Percentiles rank a stretch among this genome's conserved stretches.
phyloP scores from a whole-genome alignment of 345 rosid genomes.

The Aquilaria sinensis region DNA sequence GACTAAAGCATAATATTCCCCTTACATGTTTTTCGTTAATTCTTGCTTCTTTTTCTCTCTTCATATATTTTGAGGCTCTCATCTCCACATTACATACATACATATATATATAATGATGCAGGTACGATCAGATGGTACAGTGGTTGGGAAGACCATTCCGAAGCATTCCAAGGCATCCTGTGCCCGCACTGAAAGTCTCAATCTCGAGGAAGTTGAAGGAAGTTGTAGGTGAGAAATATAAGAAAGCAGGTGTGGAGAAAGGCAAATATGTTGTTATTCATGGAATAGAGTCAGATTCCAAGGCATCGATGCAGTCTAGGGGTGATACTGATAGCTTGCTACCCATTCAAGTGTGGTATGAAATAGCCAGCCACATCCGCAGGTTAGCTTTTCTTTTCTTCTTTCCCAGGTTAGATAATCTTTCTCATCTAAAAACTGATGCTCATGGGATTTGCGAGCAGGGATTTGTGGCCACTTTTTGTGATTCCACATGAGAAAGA shows the following conservation, averaged over 20 bases:
- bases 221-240: slow-evolving; percentile 63
- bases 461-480: slow-evolving; percentile 62
- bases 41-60: too few relatives aligned
- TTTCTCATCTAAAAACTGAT: background rate
- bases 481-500: slow-evolving; percentile 95
- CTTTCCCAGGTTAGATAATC: background rate
- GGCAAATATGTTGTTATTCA: slow-evolving; percentile 86
- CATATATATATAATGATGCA: slow-evolving; percentile 18
- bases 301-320: slow-evolving; percentile 88
- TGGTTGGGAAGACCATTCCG: slow-evolving; percentile 85
- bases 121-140: slow-evolving; percentile 82
- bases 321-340: slow-evolving; percentile 85
- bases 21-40: too few relatives aligned
- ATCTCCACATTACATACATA: background rate
- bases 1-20: too few relatives aligned
- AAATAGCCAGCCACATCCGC: slow-evolving; percentile 36
- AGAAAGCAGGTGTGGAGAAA: slow-evolving; percentile 57
- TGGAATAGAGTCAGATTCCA: slow-evolving; percentile 91
- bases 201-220: slow-evolving; percentile 80
- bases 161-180: slow-evolving; percentile 64
- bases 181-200: slow-evolving; percentile 63
- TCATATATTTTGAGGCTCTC: background rate
- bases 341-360: slow-evolving; percentile 62
- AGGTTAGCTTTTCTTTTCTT: slow-evolving; percentile 33
- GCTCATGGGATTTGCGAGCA: slow-evolving; percentile 24